Percentiles rank a stretch among this genome's conserved stretches.
phyloP scores from a whole-genome alignment of 2,329 filamentous ascomycete genomes.

The Aureobasidium musti region DNA sequence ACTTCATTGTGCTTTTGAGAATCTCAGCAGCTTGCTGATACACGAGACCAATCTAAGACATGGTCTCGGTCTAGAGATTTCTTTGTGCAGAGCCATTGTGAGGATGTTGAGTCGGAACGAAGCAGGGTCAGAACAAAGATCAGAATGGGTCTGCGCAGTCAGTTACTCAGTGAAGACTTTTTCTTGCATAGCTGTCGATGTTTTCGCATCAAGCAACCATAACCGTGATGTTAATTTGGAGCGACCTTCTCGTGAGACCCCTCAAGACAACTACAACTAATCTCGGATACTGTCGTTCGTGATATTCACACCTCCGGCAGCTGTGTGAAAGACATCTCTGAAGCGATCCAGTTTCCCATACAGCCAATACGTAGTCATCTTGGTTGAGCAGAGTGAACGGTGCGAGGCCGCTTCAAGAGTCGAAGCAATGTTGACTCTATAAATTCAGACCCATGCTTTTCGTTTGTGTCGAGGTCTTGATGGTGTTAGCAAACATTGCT shows the following conservation, averaged over 20 bases:
- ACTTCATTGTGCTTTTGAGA: not conserved
- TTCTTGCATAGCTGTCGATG: not conserved
- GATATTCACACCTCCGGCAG: not conserved
- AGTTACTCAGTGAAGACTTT: not conserved
- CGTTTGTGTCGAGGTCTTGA: not conserved
- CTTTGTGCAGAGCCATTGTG: not conserved
- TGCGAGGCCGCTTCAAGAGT: not conserved
- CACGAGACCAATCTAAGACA: not conserved
- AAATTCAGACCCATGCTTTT: not conserved
- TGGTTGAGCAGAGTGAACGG: too few species aligned
- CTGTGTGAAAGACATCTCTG: not conserved
- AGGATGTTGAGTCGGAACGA: not conserved
- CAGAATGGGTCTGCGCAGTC: too few species aligned
- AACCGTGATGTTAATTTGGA: not conserved
- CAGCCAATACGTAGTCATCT: not conserved
- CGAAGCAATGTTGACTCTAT: not conserved
- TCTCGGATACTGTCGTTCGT: too few species aligned
- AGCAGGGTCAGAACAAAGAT: too few species aligned
- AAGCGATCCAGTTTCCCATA: not conserved
- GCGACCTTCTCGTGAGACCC: not conserved
- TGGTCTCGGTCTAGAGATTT: not conserved
- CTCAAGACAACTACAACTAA: too few species aligned
- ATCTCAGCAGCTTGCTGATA: not conserved
- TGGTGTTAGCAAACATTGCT: not conserved
- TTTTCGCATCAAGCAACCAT: not conserved